Conservation (phyloP, 441 rosid species). For the Brassica hybrid region DNA sequence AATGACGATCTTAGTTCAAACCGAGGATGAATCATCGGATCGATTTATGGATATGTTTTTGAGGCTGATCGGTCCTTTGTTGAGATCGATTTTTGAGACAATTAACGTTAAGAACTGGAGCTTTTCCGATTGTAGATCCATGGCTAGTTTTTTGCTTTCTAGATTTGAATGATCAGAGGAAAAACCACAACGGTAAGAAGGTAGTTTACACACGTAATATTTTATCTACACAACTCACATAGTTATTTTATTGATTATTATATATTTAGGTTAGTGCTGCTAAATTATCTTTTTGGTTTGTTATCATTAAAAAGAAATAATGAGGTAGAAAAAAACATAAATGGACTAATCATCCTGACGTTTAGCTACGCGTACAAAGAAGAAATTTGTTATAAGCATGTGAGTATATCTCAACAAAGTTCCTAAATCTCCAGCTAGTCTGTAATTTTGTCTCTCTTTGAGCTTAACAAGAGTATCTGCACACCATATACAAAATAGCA, state of each 20-base stretch:
- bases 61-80: background rate
- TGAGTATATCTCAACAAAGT: slow-evolving; percentile 3
- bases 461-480: background rate
- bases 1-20: no score
- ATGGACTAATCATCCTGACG: background rate
- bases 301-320: background rate
- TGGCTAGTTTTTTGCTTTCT: no score
- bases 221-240: background rate
- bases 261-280: background rate
- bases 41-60: background rate
- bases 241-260: background rate
- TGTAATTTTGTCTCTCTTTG: background rate
- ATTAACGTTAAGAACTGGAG: background rate
- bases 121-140: no score
- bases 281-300: background rate
- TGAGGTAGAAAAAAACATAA: background rate
- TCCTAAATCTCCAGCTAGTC: slow-evolving; percentile 1
- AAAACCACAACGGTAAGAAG: no score
- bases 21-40: no score
- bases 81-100: background rate
- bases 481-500: background rate
- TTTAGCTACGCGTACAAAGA: background rate
- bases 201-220: background rate
- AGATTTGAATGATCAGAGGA: no score
- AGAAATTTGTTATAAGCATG: background rate